A percentile compares a stretch with the other conserved stretches of the same genome.
Evolutionary conservation across 1,284 basidiomycete genomes (phyloP).

Genomic region (Tranzscheliella williamsii): DNA sequence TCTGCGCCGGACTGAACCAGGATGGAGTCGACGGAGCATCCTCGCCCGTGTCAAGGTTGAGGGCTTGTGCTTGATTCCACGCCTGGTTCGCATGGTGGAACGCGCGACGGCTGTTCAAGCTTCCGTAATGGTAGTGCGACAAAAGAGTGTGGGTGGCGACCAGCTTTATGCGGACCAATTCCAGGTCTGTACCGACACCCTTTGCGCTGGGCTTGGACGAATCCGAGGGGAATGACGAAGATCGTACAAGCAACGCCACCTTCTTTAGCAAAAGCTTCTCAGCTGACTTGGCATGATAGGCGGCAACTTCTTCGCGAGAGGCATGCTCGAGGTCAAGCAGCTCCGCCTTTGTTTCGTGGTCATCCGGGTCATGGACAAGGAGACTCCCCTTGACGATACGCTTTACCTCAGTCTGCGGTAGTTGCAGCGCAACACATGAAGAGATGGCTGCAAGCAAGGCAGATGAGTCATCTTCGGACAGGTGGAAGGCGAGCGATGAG

Average conservation of each 20-base stretch:
- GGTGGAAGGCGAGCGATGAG: slow-evolving; percentile 49
- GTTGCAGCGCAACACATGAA: slow-evolving; percentile 41
- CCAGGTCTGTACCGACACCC: slow-evolving; percentile 26
- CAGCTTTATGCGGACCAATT: slow-evolving; percentile 46
- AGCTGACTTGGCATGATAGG: slow-evolving; percentile 45
- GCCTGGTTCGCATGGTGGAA: slow-evolving; percentile 47
- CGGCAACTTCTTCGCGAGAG: slow-evolving; percentile 44
- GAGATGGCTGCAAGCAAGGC: slow-evolving; percentile 48
- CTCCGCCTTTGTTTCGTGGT: slow-evolving; percentile 38
- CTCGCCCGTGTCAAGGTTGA: slow-evolving; percentile 31
- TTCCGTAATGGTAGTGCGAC: slow-evolving; percentile 50
- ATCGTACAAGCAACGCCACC: slow-evolving; percentile 18
- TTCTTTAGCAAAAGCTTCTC: slow-evolving; percentile 43
- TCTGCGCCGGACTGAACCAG: slow-evolving; percentile 45
- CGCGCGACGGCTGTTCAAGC: slow-evolving; percentile 29
- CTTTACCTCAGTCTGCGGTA: slow-evolving; percentile 37
- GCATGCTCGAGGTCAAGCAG: slow-evolving; percentile 27
- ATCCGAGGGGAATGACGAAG: slow-evolving; percentile 25
- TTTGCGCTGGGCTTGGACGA: slow-evolving; percentile 17
- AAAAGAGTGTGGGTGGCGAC: slow-evolving; percentile 48
- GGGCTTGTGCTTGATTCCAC: slow-evolving; percentile 42
- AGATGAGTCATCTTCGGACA: slow-evolving; percentile 49
- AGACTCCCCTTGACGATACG: slow-evolving; percentile 44
- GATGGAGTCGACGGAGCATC: slow-evolving; percentile 9
- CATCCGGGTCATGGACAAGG: slow-evolving; percentile 21